These are phyloP conservation scores for Citrus glauca DNA, from an alignment of 345 rosid species.

Conservation along the genomic window DNA sequence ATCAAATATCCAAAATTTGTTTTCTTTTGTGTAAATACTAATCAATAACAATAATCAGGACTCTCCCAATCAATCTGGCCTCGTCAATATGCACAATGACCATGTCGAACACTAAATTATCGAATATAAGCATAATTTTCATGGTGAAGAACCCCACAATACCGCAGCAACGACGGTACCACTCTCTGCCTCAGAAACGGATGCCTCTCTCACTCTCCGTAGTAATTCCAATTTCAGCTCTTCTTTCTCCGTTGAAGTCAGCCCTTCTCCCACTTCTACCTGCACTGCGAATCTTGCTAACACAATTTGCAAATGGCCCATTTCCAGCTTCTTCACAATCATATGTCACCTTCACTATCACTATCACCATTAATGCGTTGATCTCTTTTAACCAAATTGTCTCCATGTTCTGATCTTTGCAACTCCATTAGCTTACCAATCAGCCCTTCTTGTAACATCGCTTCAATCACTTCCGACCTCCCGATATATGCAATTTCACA, in stretches of 20 bases:
- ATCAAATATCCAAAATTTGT: neutral
- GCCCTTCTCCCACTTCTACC: constrained; percentile 51
- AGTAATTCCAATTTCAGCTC: constrained; percentile 44
- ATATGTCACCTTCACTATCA: neutral
- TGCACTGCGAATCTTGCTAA: constrained; percentile 45
- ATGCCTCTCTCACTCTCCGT: constrained; percentile 35
- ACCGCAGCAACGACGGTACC: constrained; percentile 46
- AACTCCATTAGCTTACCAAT: constrained; percentile 39
- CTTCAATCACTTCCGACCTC: constrained; percentile 48
- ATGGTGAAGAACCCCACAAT: constrained; percentile 51
- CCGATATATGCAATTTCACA: constrained; percentile 46
- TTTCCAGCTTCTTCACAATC: neutral
- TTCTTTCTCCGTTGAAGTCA: constrained; percentile 31
- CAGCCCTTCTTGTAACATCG: constrained; percentile 35
- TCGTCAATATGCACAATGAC: neutral
- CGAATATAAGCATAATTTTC: constrained; percentile 1
- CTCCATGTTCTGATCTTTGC: constrained; percentile 32
- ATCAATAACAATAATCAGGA: too few relatives aligned
- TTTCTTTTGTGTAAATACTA: too few relatives aligned
- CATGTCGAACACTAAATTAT: neutral
- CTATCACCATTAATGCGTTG: neutral
- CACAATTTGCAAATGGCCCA: constrained; percentile 33
- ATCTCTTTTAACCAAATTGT: neutral
- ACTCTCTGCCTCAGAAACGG: constrained; percentile 43
- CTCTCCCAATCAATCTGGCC: neutral